Evolutionary conservation across 2,329 filamentous ascomycete species (phyloP), one percentile per base, ranked within the genome.

Genomic region (Fonsecaea monophora): DNA sequence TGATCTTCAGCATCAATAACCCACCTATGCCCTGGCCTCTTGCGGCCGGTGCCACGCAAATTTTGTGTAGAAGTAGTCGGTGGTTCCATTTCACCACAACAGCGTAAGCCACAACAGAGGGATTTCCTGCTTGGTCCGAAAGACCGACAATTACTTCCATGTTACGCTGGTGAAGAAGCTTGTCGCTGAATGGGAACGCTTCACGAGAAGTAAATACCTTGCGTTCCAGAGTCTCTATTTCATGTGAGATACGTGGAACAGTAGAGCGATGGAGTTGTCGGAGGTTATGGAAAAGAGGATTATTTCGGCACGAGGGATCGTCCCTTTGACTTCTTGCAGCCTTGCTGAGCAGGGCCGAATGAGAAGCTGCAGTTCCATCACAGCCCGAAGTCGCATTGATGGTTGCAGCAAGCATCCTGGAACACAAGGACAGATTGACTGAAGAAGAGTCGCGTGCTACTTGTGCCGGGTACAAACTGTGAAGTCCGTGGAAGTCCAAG

Each of bases 121-220:
- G n/a, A 21, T 6, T 3, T 18, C 30, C 25, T 32, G 45, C 21
- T 3, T 38, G 12, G 4, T 54, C 10, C 12, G 40, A 37, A 4
- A 64, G 25, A 40, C 62, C 64, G 37, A 73, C 67, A 59, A 71
- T 10, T 37, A 73, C 45, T 59, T 70, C 37, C 40, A 55, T 65
- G 45, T 72, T 70, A 8, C 38, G 57, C 45, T 69, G 67, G 21
- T 63, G 42, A n/a, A 65, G 35, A 32, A 76, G 63, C 13, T 71
- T 74, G 18, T 79, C 73, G 32, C 77, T 76, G 69, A 85, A 85
- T 48, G 80, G 73, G 68, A 85, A 81, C n/a, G 77, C 78, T 74
- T 86, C 83, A 70, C 80, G 83, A 42, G 81, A 74, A 1, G 84
- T 81, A 68, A 86, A 85, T 53, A 78, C 78, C 70, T 82, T 85